Base-by-base conservation (phyloP, 2,329 filamentous ascomycete species). In the Scleromitrula shiraiana region DNA sequence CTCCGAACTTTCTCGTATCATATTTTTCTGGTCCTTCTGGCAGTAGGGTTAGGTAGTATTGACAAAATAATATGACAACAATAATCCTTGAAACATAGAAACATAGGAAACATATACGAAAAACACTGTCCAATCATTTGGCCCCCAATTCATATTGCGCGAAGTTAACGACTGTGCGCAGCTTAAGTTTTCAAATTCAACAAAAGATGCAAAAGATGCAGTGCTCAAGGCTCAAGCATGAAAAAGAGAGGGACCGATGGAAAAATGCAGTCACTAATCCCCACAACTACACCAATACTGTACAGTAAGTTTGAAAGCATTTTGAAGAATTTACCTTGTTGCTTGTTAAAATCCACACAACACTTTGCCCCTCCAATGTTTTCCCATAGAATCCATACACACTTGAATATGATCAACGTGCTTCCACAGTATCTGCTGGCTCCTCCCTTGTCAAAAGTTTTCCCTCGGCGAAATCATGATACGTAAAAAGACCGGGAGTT, bases 401-500 rank as follows among this genome's bases (percentile, higher is more conserved):
- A n/a, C n/a, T n/a, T n/a, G n/a, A n/a, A n/a, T n/a, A n/a, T 6
- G 40, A 30, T 33, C 17, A 33, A 10, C n/a, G 29, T 33, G 30
- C 35, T 30, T 33, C 30, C 30, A n/a, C n/a, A 15, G 7, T 33
- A 41, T 35, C 20, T 41, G 37, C n/a, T n/a, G 30, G 30, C 26
- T 15, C n/a, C 14, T 23, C 36, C 43, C 36, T 30, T 46, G 35
- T 39, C 20, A 7, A 14, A 17, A 30, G 30, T 23, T 15, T n/a
- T 41, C 22, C 23, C 17, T 42, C 45, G 45, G 45, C 45, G 29
- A 42, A 47, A 41, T 47, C 14, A 33, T 41, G 45, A 41, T 35
- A 47, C 45, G 38, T 47, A 47, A 47, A 47, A 47, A 30, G 37
- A 36, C 45, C 45, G 45, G 44, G 45, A 29, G 24, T 41, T n/a